Percentiles rank a stretch among this genome's conserved stretches.
phyloP scores from a whole-genome alignment of 1,139 yeast species.

The Geotrichum histeridarum region DNA sequence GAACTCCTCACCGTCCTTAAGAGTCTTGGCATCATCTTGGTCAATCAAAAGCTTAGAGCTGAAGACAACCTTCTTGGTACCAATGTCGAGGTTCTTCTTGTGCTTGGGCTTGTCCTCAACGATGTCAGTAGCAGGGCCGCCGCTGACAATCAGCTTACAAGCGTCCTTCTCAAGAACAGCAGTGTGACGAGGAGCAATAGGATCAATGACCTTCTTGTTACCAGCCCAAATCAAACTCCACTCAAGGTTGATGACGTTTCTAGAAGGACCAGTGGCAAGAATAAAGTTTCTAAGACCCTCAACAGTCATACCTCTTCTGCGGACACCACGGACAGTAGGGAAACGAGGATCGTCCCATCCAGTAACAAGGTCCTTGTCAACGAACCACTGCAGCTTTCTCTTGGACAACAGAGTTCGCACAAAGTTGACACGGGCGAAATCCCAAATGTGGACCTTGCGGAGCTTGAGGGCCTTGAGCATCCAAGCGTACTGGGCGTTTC shows the following conservation, averaged over 20 bases:
- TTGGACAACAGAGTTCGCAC: constrained; percentile 89
- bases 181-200: constrained; percentile 90
- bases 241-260: constrained; percentile 90
- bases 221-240: constrained; percentile 97
- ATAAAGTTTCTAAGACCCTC: constrained; percentile 93
- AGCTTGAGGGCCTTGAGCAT: constrained; percentile 71
- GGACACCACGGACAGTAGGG: constrained; percentile 98
- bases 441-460: constrained; percentile 95
- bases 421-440: constrained; percentile 92
- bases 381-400: constrained; percentile 98
- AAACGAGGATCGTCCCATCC: constrained; percentile 99
- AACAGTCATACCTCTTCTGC: constrained; percentile 98
- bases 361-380: constrained; percentile 74
- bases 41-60: constrained; percentile 66
- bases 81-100: constrained; percentile 91
- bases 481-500: constrained; percentile 98
- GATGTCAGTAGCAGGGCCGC: constrained; percentile 56
- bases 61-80: constrained; percentile 72
- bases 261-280: constrained; percentile 93
- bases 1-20: constrained; percentile 71
- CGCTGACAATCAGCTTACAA: constrained; percentile 48
- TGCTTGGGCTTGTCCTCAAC: constrained; percentile 82
- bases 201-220: constrained; percentile 94
- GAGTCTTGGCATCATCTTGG: constrained; percentile 78
- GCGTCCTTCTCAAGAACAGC: constrained; percentile 62